phyloP scores from a whole-genome alignment of 495 filamentous ascomycete genomes.

The Tuber borchii region DNA sequence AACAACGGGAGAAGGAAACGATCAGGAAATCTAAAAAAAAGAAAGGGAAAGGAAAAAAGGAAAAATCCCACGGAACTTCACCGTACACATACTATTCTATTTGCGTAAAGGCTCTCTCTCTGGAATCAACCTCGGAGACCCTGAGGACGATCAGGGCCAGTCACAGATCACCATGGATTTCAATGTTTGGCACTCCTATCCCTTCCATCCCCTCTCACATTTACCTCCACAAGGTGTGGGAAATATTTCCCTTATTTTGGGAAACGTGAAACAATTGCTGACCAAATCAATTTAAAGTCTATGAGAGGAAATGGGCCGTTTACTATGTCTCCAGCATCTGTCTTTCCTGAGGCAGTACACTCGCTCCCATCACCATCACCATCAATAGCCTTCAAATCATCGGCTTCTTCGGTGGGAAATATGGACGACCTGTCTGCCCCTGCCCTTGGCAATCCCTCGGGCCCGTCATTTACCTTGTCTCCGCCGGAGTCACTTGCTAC shows the following conservation, averaged over 20 bases:
- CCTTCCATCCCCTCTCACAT: neutral
- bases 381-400: slow-evolving; percentile 33
- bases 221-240: slow-evolving; percentile 2
- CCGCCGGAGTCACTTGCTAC: slow-evolving; percentile 32
- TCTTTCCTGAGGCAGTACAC: slow-evolving; percentile 35
- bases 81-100: neutral
- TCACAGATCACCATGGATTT: neutral
- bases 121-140: slow-evolving; percentile 1
- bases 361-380: slow-evolving; percentile 34
- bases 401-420: slow-evolving; percentile 30
- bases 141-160: slow-evolving; percentile 2
- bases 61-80: neutral
- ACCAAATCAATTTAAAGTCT: neutral
- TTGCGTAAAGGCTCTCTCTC: slow-evolving; percentile 3
- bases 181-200: neutral
- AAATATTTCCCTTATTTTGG: slow-evolving; percentile 4
- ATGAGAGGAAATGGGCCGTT: slow-evolving; percentile 37
- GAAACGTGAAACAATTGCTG: neutral
- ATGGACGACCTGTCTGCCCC: slow-evolving; percentile 30
- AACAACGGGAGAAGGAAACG: neutral
- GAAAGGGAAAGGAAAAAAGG: neutral
- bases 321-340: slow-evolving; percentile 35
- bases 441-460: slow-evolving; percentile 26
- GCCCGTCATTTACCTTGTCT: slow-evolving; percentile 29
- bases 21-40: neutral